Evolutionary conservation across 306 rosid genomes (phyloP).

Genomic region (Castanea crenata): DNA sequence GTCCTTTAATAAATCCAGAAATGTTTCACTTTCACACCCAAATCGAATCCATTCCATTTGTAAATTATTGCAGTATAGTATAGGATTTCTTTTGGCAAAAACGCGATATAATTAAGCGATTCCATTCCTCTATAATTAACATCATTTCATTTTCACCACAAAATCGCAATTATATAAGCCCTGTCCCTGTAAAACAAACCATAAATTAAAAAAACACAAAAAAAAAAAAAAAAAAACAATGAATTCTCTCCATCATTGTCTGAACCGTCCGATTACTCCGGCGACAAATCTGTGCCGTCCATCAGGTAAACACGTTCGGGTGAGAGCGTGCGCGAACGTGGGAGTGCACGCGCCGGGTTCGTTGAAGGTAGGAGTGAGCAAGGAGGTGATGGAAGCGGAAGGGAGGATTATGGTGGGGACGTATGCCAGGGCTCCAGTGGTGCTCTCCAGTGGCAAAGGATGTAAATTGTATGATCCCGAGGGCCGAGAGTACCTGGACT

Average conservation of each 20-base stretch:
- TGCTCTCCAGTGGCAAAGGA: slow-evolving; percentile 63
- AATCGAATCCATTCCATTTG: not conserved
- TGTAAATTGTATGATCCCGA: slow-evolving; percentile 71
- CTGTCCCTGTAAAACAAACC: not conserved
- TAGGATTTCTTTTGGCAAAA: not conserved
- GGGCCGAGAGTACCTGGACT: slow-evolving; percentile 75
- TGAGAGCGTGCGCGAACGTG: slow-evolving; percentile 33
- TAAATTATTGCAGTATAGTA: not conserved
- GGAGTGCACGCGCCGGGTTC: slow-evolving; percentile 24
- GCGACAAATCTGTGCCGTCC: slow-evolving; percentile 16
- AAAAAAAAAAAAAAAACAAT: not conserved
- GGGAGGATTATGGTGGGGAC: slow-evolving; percentile 67
- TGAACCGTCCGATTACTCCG: slow-evolving; percentile 29
- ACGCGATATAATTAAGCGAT: not conserved
- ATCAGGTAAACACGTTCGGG: not conserved
- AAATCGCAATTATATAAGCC: not conserved
- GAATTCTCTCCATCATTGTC: slow-evolving; percentile 24
- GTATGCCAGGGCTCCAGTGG: slow-evolving; percentile 75
- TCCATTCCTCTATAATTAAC: not conserved
- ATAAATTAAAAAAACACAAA: no score
- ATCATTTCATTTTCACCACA: not conserved
- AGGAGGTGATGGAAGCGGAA: slow-evolving; percentile 66
- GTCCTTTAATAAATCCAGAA: no score
- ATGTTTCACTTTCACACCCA: not conserved
- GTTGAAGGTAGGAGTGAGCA: slow-evolving; percentile 19